Base-by-base conservation (phyloP, 371 early-diverging fungal genomes). In the Mortierella sp. region DNA sequence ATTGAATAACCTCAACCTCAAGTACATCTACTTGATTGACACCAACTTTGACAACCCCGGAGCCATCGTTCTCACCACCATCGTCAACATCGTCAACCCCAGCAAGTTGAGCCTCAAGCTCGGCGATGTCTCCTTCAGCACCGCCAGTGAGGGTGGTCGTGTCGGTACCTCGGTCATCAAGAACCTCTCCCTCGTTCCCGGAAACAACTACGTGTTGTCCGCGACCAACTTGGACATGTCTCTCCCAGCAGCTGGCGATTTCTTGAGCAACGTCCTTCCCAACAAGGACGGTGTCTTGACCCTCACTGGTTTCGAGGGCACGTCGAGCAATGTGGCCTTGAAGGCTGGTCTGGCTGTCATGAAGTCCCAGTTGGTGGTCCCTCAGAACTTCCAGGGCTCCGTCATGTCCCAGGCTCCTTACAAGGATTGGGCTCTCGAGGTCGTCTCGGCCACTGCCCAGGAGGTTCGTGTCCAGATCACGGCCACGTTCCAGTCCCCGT, bases 401-500 rank as follows among this genome's bases (percentile, higher is more conserved):
- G 31, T 34, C 62, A 49, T 76, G 50, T 76, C 78, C 24, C 78
- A 76, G 56, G 2, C 46, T 5, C 78, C 78, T 5, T 70, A 58
- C 60, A 61, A 56, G 61, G 19, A 70, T 62, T 70, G 56, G 56
- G 52, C 64, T 34, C 53, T 76, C 53, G 65, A 70, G 62, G 30
- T 55, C 5, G 6, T 57, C 8, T 47, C 70, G 23, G 37, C 41
- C 17, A 61, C 65, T 28, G 47, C 26, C 37, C 41, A 15, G 6
- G 56, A 59, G 24, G 12, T 30, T 15, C 21, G 44, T 6, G 47
- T 65, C 55, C 47, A 64, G 59, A 24, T 60, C 48, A 70, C 78
- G 4, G 70, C 50, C 28, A 76, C 70, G 34, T 70, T 76, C 70
- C 57, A 64, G 50, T 69, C 70, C 11, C 70, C 70, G 11, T 76